These are phyloP conservation scores for Phalaenopsis aphrodite DNA, from an alignment of 106 monocot genomes.

Conservation along the genomic window DNA sequence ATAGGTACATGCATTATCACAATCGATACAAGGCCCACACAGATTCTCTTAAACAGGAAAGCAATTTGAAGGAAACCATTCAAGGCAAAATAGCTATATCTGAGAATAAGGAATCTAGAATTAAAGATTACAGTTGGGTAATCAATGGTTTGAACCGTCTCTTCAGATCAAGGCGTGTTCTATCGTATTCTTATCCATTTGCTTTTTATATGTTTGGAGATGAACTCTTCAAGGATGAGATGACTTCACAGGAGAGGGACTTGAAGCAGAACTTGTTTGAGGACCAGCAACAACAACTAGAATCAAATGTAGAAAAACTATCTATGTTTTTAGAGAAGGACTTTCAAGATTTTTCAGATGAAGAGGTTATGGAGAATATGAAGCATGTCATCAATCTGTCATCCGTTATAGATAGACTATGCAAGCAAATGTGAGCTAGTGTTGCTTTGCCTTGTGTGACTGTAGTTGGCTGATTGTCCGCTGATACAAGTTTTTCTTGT, in stretches of 20 bases:
- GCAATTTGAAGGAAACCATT: constrained; percentile 57
- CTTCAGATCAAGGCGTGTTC: constrained; percentile 75
- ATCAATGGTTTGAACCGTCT: constrained; percentile 63
- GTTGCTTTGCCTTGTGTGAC: neutral
- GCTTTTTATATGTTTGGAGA: constrained; percentile 96
- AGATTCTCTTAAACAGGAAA: constrained; percentile 82
- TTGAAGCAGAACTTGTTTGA: constrained; percentile 86
- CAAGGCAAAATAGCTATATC: constrained; percentile 55
- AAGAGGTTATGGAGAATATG: constrained; percentile 56
- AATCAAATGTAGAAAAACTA: constrained; percentile 77
- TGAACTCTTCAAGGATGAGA: constrained; percentile 90
- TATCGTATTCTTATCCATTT: constrained; percentile 91
- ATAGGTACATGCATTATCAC: constrained; percentile 83
- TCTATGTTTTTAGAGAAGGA: constrained; percentile 63
- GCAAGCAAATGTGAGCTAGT: constrained; percentile 66
- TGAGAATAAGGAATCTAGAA: constrained; percentile 61
- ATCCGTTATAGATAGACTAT: constrained; percentile 59
- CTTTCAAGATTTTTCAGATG: constrained; percentile 49
- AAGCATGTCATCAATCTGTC: constrained; percentile 65
- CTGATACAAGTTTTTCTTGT: constrained; percentile 3
- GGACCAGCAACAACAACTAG: constrained; percentile 90
- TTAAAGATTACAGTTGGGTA: constrained; percentile 76
- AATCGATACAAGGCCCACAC: constrained; percentile 83
- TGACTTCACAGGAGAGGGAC: constrained; percentile 66
- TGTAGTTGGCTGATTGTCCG: neutral